Evolutionary conservation across 2,329 filamentous ascomycete species (phyloP).

Genomic region (Aspergillus jensenii): DNA sequence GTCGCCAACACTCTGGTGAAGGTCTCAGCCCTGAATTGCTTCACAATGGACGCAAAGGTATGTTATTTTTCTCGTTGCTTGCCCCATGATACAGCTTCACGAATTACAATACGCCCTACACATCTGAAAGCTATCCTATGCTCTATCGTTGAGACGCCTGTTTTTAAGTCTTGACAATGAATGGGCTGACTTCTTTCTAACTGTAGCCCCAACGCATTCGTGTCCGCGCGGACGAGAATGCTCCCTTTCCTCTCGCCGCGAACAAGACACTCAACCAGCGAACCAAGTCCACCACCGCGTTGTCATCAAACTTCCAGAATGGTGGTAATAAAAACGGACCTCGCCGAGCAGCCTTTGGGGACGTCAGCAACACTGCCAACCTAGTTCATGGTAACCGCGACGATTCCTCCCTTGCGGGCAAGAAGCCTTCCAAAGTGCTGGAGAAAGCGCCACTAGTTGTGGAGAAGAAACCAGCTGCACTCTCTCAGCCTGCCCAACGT

Average conservation of each 20-base stretch:
- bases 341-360: conserved; percentile 78
- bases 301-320: conserved; percentile 54
- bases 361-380: conserved; percentile 70
- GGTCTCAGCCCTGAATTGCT: conserved; percentile 1
- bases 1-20: conserved; percentile 14
- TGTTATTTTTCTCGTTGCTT: conserved; percentile 23
- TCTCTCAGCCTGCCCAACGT: conserved; percentile 63
- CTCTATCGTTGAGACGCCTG: neutral
- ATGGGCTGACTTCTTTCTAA: conserved; percentile 7
- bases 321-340: conserved; percentile 62
- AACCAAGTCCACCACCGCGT: conserved; percentile 73
- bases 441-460: conserved; percentile 32
- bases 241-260: conserved; percentile 46
- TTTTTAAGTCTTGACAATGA: conserved; percentile 12
- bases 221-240: conserved; percentile 70
- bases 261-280: conserved; percentile 71
- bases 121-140: neutral
- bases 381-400: conserved; percentile 50
- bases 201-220: conserved; percentile 69
- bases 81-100: neutral
- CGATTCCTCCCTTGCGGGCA: conserved; percentile 54
- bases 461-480: conserved; percentile 47
- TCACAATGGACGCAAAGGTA: conserved; percentile 51
- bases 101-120: conserved; percentile 9
- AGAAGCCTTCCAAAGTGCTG: conserved; percentile 38